A percentile compares a stretch with the other conserved stretches of the same genome.
Evolutionary conservation across 2,329 filamentous ascomycete species (phyloP).

Genomic region (Pseudogymnoascus sp.): DNA sequence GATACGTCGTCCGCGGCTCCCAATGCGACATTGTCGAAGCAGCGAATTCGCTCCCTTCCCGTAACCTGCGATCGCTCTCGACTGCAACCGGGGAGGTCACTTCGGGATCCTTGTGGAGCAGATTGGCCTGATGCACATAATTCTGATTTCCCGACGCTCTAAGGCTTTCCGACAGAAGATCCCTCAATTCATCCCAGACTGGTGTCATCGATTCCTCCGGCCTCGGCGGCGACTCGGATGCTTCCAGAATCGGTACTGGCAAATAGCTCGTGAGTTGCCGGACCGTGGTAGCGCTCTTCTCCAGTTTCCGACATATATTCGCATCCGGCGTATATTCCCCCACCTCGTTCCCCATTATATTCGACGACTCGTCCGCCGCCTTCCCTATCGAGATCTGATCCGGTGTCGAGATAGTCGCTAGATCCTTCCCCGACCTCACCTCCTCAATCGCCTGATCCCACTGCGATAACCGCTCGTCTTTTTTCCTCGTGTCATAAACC

Average conservation of each 20-base stretch:
- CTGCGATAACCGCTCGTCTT: constrained; percentile 50
- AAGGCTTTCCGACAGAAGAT: not conserved
- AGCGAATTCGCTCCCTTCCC: not conserved
- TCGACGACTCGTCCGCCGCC: constrained; percentile 1
- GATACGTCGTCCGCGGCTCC: not conserved
- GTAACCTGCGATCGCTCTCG: not conserved
- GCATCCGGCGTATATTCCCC: constrained; percentile 2
- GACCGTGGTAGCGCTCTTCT: not conserved
- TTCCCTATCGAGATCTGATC: constrained; percentile 5
- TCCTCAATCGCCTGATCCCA: constrained; percentile 56
- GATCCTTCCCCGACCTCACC: constrained; percentile 30
- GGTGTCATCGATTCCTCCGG: not conserved
- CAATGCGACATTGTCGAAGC: constrained; percentile 1
- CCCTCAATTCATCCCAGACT: not conserved
- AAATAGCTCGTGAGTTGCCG: not conserved
- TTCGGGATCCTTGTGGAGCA: not conserved
- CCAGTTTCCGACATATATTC: constrained; percentile 2
- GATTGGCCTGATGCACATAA: not conserved
- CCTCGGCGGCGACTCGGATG: not conserved
- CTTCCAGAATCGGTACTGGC: not conserved
- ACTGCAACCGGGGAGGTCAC: not conserved
- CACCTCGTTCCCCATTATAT: constrained; percentile 7
- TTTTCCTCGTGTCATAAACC: constrained; percentile 52
- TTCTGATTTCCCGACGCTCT: not conserved
- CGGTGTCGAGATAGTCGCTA: not conserved